These are phyloP conservation scores for Cupressus sempervirens DNA, from an alignment of 75 land plant genomes.

Conservation along the genomic window DNA sequence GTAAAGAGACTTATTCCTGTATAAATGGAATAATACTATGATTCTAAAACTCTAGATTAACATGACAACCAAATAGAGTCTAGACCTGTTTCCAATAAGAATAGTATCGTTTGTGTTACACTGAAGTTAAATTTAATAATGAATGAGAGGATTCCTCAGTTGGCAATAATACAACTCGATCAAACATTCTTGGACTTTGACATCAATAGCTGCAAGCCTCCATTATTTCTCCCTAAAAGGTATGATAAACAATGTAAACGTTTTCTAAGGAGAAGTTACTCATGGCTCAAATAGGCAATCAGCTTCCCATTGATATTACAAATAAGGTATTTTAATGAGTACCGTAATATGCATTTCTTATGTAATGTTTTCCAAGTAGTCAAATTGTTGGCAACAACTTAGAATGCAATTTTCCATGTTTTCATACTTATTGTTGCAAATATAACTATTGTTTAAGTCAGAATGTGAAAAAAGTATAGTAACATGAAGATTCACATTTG, in stretches of 20 bases:
- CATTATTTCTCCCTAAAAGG: neutral
- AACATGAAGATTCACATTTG: neutral
- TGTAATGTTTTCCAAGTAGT: neutral
- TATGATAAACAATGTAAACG: neutral
- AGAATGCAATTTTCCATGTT: neutral
- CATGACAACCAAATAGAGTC: neutral
- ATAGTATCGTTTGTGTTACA: neutral
- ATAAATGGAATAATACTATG: neutral
- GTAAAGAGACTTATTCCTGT: neutral
- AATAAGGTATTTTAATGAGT: neutral
- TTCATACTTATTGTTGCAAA: neutral
- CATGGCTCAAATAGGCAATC: neutral
- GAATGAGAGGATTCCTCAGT: neutral
- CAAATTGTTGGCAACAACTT: neutral
- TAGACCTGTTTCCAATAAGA: neutral
- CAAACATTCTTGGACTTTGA: neutral
- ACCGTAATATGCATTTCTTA: neutral
- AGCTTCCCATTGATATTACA: neutral
- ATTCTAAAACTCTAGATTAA: neutral
- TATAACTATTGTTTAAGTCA: neutral
- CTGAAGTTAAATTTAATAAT: neutral
- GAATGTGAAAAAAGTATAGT: neutral
- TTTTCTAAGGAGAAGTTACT: neutral
- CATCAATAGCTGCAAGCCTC: neutral
- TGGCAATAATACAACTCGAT: neutral